Evolutionary conservation across 768 basidiomycete genomes (phyloP), one percentile per base, ranked within the genome.

Genomic region (Mrakia gelida): DNA sequence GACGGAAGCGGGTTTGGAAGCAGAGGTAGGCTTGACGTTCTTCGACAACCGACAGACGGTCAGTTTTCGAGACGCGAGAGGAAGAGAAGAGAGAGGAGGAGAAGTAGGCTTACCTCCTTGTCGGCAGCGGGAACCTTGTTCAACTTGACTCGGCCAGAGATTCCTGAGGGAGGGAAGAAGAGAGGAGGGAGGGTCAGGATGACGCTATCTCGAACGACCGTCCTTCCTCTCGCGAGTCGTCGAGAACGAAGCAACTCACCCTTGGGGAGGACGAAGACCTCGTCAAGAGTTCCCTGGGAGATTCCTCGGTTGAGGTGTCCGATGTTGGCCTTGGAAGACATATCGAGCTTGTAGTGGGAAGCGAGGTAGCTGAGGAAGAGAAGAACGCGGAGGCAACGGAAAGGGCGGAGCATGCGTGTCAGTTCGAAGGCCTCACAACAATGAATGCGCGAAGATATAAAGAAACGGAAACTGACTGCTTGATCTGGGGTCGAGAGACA

Each of bases 221-320:
- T 45, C 28, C 1, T 5, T 26, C 16, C 49, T 28, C 28, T 23
- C 45, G 13, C 21, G 56, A 23, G 32, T 56, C 72, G 30, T 52
- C 56, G 11, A 16, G 23, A 18, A 56, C 34, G 59, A 32, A 59
- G 30, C 30, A 80, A 80, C 81, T 82, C 90, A 79, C 95, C 95
- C 88, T 95, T 96, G 81, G 95, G 95, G 54, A 96, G 88, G 38
- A 89, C 86, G 84, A 98, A 95, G 80, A 91, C 86, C 75, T 90
- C 90, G 84, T 92, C 93, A 82, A 94, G 92, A 52, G 88, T 89
- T 75, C 95, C 94, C n/a, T 88, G 86, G 74, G 88, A 86, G 83
- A 98, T 91, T 75, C 95, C 94, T 81, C 88, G 90, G 79, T 91
- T 88, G 81, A 98, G 88, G 85, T 92, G 91, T 65, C 88, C 89